Base-by-base conservation (phyloP, 768 basidiomycete species). In the Boletus bicolor region DNA sequence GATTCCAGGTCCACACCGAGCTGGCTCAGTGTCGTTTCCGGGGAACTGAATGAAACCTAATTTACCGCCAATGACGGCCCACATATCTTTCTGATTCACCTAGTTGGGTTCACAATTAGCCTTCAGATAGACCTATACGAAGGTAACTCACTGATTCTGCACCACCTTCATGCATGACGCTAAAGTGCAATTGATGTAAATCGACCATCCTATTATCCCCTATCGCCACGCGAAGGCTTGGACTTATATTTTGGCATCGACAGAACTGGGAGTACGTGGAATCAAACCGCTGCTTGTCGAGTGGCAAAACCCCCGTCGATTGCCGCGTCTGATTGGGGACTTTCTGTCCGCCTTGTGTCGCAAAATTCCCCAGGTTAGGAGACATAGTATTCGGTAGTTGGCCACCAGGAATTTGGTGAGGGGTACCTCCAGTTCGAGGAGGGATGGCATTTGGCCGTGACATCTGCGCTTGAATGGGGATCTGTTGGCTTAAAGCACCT, bases 11-110 rank as follows among this genome's bases (percentile, higher is more conserved):
- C 84, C 84, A 28, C 79, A 77, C 61, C 80, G 83, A 5, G 81
- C 75, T 11, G 87, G 86, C 57, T 87, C 84, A 5, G 74, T 68
- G 1, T 81, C 84, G 11, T 72, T 80, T 5, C 77, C 85, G 3
- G 84, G 84, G 59, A 89, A 87, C 51, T 84, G 77, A 3, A 84
- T 77, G 62, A 85, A 82, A 17, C 82, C 84, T 69, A 91, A 75
- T 24, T 78, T 79, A n/a, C 79, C 88, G 17, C 81, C 89, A 53
- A 91, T 81, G 44, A 85, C 72, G 15, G 79, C 63, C 89, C 88
- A 90, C 55, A 76, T 57, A 35, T 87, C 86, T 45, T 79, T 77
- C 54, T 72, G 70, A 26, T 73, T 73, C 12, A 86, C 80, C 85
- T 87, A 51, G n/a, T 58, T 41, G 38, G 24, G 44, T 43, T 42